Evolutionary conservation across 1,139 yeast genomes (phyloP).

Genomic region (Entelexis paramagnoliae): DNA sequence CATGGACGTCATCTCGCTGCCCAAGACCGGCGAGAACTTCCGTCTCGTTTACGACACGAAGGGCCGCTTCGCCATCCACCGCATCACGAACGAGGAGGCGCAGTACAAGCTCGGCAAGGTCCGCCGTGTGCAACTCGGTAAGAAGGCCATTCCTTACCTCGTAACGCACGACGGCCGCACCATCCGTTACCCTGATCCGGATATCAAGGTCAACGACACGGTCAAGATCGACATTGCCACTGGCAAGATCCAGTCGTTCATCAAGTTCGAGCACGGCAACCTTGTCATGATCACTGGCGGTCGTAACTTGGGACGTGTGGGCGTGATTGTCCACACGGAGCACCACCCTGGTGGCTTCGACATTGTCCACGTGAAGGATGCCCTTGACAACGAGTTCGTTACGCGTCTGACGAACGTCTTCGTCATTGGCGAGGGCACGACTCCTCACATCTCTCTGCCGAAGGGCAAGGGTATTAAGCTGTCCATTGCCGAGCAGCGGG

Average conservation of each 20-base stretch:
- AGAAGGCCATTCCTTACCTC: conserved; percentile 95
- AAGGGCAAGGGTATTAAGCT: conserved; percentile 99
- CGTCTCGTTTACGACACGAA: conserved; percentile 95
- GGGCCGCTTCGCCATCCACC: conserved; percentile 99
- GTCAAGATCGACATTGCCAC: conserved; percentile 93
- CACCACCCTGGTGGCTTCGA: conserved; percentile 99
- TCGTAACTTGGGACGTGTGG: conserved; percentile 99
- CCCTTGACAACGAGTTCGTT: conserved; percentile 94
- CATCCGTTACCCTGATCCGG: conserved; percentile 98
- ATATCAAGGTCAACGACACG: conserved; percentile 91
- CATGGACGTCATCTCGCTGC: conserved; percentile 96
- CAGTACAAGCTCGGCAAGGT: conserved; percentile 96
- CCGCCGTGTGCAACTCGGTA: conserved; percentile 94
- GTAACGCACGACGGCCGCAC: conserved; percentile 99
- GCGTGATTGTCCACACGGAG: conserved; percentile 96
- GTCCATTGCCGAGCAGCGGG: conserved; percentile 98
- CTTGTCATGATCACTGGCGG: conserved; percentile 98
- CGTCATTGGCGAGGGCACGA: conserved; percentile 96
- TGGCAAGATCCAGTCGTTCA: conserved; percentile 84
- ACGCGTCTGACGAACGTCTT: conserved; percentile 96
- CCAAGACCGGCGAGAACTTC: conserved; percentile 98
- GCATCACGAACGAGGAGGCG: conserved; percentile 98
- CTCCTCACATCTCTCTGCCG: conserved; percentile 96
- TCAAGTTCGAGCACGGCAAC: conserved; percentile 93
- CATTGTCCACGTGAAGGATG: conserved; percentile 95